Evolutionary conservation across 805 yeast species (phyloP).

Genomic region (Sporopachydermia lactativora): DNA sequence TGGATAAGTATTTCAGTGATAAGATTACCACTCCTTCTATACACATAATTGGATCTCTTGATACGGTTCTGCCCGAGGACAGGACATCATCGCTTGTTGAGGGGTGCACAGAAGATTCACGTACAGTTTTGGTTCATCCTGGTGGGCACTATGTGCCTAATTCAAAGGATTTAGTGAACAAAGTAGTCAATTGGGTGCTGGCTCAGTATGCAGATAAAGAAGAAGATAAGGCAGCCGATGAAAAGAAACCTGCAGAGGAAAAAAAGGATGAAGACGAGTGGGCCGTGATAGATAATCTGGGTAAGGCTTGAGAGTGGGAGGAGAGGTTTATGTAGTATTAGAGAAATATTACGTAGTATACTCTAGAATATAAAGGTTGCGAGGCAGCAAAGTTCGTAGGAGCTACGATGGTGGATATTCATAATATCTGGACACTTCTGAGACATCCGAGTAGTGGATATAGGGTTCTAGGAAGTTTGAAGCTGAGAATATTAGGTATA

Average conservation of each 20-base stretch:
- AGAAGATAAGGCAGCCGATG: not conserved
- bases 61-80: constrained; percentile 68
- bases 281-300: constrained; percentile 24
- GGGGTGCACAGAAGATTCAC: constrained; percentile 27
- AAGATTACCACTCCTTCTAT: constrained; percentile 31
- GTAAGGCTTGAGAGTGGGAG: no score
- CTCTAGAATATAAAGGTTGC: no score
- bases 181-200: constrained; percentile 18
- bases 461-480: no score
- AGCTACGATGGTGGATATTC: no score
- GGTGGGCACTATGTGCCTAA: constrained; percentile 97
- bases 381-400: no score
- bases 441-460: no score
- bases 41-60: constrained; percentile 77
- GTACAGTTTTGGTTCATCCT: constrained; percentile 59
- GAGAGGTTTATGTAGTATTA: no score
- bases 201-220: constrained; percentile 3
- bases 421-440: no score
- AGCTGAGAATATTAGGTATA: no score
- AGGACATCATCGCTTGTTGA: constrained; percentile 50
- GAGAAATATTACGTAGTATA: no score
- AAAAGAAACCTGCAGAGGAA: not conserved
- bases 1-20: constrained; percentile 19
- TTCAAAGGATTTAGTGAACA: constrained; percentile 38
- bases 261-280: constrained; percentile 17